Percentiles rank a stretch among this genome's conserved stretches.
phyloP scores from a whole-genome alignment of 2,329 filamentous ascomycete species.

The Calonectria multiphialidica region DNA sequence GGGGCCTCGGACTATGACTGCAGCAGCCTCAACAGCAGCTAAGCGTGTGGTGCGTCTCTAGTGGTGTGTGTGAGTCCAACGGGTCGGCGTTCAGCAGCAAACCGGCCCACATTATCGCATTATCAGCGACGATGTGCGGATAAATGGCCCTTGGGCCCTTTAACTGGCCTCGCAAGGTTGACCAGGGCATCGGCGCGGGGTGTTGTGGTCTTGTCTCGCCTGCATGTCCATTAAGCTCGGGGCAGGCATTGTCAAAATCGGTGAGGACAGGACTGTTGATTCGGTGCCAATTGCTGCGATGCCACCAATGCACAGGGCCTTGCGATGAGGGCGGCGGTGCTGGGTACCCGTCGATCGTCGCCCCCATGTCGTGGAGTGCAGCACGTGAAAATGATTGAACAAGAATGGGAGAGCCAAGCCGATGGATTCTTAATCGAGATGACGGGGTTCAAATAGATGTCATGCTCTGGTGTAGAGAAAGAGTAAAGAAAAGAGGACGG shows the following conservation, averaged over 20 bases:
- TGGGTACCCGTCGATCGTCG: neutral
- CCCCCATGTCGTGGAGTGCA: neutral
- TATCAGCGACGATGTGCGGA: conserved; percentile 24
- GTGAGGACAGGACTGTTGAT: conserved; percentile 19
- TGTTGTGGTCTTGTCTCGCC: conserved; percentile 11
- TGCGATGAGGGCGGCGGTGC: neutral
- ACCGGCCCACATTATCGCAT: conserved; percentile 20
- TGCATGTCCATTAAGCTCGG: conserved; percentile 18
- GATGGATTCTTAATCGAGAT: too few species aligned
- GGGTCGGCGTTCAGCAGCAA: conserved; percentile 7
- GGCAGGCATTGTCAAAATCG: conserved; percentile 22
- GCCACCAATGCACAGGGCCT: neutral
- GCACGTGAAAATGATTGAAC: neutral
- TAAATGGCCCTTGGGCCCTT: conserved; percentile 14
- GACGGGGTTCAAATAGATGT: neutral
- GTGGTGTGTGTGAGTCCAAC: conserved; percentile 13
- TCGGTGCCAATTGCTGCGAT: neutral
- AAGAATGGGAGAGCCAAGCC: neutral
- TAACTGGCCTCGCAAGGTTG: conserved; percentile 7
- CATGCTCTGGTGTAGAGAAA: neutral
- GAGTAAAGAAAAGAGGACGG: too few species aligned
- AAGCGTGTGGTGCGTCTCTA: conserved; percentile 26
- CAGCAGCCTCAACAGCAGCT: conserved; percentile 21
- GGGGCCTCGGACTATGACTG: conserved; percentile 15
- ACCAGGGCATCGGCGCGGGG: conserved; percentile 19